Evolutionary conservation across 345 rosid genomes (phyloP), one percentile per base, ranked within the genome.

Genomic region (Aurinia saxatilis): DNA sequence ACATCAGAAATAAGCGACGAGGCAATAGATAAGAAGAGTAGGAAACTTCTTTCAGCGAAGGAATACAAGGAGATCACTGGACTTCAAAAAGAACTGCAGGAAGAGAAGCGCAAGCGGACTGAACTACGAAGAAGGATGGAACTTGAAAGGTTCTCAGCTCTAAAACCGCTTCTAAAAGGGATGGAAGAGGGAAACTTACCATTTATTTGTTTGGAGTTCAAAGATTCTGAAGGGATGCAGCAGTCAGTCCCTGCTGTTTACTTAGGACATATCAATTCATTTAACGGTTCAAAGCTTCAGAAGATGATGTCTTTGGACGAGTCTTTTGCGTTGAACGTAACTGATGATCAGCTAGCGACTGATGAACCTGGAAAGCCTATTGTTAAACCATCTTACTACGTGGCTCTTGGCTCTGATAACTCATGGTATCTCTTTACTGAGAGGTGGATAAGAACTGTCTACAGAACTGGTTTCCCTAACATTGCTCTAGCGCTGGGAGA

Each of bases 381-480:
- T 66, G 49, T 75, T 36, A 57, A 79, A 66, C 88, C 85, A 51
- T 81, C 90, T 49, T 87, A 80, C 60, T 50, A 87, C 53, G 83
- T 81, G 33, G 97, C 95, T 10, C 96, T 93, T 55, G 97, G 99
- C 57, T 93, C 99, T 57, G 97, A 90, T 77, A 93, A 89, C 78
- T 80, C 87, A 17, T 93, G 97, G 96, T 90, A 93, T 75, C 71
- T 82, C 37, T 89, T 93, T 51, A 90, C 96, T 10, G 99, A 87
- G 65, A 85, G 81, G 67, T 93, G 96, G 97, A 74, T 87, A 52
- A 81, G 74, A 64, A 73, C 90, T 36, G 79, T 90, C 35, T 89
- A 90, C 57, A 77, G 78, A 61, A 79, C 80, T 4, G 97, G 99
- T 62, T 83, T 90, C 76, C 97, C 99, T 10, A 79, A 90, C 74